Evolutionary conservation across 2,329 filamentous ascomycete species (phyloP).

Genomic region (Cercospora berteroae): DNA sequence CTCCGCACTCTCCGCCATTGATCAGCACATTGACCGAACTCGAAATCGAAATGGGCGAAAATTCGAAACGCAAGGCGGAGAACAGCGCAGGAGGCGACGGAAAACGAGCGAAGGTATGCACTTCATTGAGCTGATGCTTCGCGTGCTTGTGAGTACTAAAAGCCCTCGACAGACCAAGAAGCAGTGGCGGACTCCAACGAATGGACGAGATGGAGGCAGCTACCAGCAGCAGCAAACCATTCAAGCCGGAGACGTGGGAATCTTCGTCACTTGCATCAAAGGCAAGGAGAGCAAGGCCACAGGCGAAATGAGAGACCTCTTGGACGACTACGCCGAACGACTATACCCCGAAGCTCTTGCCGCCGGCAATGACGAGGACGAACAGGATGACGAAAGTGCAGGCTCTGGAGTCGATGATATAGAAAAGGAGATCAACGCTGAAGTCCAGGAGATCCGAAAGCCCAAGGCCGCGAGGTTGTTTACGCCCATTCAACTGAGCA

Average conservation of each 20-base stretch:
- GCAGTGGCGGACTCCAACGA: slow-evolving; percentile 44
- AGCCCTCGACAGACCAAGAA: slow-evolving; percentile 26
- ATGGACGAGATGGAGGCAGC: slow-evolving; percentile 29
- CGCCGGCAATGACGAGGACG: slow-evolving; percentile 30
- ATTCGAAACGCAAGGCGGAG: slow-evolving; percentile 12
- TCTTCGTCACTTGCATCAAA: slow-evolving; percentile 76
- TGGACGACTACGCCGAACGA: slow-evolving; percentile 64
- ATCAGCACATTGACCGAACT: not conserved
- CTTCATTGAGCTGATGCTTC: not conserved
- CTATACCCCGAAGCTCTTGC: slow-evolving; percentile 44
- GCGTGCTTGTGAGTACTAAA: not conserved
- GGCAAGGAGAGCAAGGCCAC: slow-evolving; percentile 69
- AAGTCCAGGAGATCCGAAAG: slow-evolving; percentile 63
- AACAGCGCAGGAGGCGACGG: not conserved
- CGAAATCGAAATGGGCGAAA: slow-evolving; percentile 2
- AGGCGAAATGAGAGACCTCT: slow-evolving; percentile 63
- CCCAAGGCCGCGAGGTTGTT: slow-evolving; percentile 51
- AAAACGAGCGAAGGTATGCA: slow-evolving; percentile 3
- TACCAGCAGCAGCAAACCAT: slow-evolving; percentile 42
- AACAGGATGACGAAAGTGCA: slow-evolving; percentile 35
- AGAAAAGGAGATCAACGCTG: slow-evolving; percentile 68
- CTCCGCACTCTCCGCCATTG: slow-evolving; percentile 1
- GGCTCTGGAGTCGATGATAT: slow-evolving; percentile 58
- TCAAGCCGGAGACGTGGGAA: slow-evolving; percentile 67
- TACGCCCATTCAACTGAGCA: slow-evolving; percentile 53